Percentiles rank a stretch among this genome's conserved stretches.
Conservation (phyloP, 768 basidiomycete genomes). For the Daedaleopsis sinensis region DNA sequence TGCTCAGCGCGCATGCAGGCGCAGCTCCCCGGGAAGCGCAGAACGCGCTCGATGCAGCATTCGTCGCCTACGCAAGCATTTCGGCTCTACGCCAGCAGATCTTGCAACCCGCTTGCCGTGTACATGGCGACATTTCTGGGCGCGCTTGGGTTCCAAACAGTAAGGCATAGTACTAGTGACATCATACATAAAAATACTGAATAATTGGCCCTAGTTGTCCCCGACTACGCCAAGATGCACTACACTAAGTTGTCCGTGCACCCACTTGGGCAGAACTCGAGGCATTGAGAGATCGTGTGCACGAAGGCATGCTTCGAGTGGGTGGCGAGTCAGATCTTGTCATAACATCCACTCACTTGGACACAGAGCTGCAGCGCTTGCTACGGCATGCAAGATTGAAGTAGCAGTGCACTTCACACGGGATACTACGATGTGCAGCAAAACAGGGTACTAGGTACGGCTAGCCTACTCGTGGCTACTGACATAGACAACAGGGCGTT, state of each 20-base stretch:
- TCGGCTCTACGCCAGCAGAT: conserved; percentile 87
- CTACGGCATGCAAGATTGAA: conserved; percentile 42
- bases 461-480: too few relatives aligned
- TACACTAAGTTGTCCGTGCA: conserved; percentile 77
- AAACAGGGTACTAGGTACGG: conserved; percentile 34
- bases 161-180: conserved; percentile 32
- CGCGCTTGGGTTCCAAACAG: conserved; percentile 72
- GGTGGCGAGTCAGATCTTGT: conserved; percentile 25
- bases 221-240: conserved; percentile 76
- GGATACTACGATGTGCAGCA: conserved; percentile 38
- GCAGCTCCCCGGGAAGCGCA: conserved; percentile 84
- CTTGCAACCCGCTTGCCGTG: conserved; percentile 75
- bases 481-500: too few relatives aligned
- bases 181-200: background rate
- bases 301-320: conserved; percentile 73
- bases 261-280: conserved; percentile 60
- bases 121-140: conserved; percentile 78
- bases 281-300: conserved; percentile 60
- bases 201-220: conserved; percentile 59
- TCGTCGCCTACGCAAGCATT: conserved; percentile 78
- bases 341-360: conserved; percentile 9
- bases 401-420: conserved; percentile 24
- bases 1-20: conserved; percentile 72
- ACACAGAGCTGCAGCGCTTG: conserved; percentile 64
- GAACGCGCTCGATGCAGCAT: conserved; percentile 88